Percentiles rank a stretch among this genome's conserved stretches.
Evolutionary conservation across 1,284 basidiomycete species (phyloP).

Genomic region (Uromyces viciae-fabae): DNA sequence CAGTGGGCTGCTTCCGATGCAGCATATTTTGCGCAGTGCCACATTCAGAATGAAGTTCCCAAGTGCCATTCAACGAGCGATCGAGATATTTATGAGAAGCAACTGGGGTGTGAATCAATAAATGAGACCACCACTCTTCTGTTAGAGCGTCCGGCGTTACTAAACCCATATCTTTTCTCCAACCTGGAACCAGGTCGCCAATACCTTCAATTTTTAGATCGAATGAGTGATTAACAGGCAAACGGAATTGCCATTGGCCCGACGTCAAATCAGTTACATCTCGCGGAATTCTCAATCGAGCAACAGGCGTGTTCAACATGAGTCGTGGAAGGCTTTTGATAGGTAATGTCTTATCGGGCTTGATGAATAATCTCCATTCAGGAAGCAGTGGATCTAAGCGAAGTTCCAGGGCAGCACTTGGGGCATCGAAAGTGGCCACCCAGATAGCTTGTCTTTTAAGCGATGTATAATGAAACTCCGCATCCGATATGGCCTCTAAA

Average conservation of each 20-base stretch:
- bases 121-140: constrained; percentile 64
- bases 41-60: constrained; percentile 75
- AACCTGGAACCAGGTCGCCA: constrained; percentile 72
- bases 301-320: constrained; percentile 71
- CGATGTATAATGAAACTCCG: constrained; percentile 72
- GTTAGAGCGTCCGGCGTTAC: constrained; percentile 65
- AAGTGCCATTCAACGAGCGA: constrained; percentile 73
- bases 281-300: constrained; percentile 62
- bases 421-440: constrained; percentile 74
- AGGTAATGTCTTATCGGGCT: constrained; percentile 66
- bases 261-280: constrained; percentile 60
- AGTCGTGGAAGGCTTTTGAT: constrained; percentile 75
- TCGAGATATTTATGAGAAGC: constrained; percentile 64
- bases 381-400: constrained; percentile 70
- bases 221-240: constrained; percentile 65
- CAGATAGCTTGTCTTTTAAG: constrained; percentile 82
- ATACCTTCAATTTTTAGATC: constrained; percentile 65
- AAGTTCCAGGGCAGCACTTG: constrained; percentile 69
- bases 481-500: constrained; percentile 62
- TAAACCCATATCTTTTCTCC: constrained; percentile 80
- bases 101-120: constrained; percentile 64
- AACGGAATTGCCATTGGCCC: constrained; percentile 75
- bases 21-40: constrained; percentile 84
- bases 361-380: constrained; percentile 80
- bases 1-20: constrained; percentile 63